Base-by-base conservation (phyloP, 305 asterid species). In the Ajuga reptans region DNA sequence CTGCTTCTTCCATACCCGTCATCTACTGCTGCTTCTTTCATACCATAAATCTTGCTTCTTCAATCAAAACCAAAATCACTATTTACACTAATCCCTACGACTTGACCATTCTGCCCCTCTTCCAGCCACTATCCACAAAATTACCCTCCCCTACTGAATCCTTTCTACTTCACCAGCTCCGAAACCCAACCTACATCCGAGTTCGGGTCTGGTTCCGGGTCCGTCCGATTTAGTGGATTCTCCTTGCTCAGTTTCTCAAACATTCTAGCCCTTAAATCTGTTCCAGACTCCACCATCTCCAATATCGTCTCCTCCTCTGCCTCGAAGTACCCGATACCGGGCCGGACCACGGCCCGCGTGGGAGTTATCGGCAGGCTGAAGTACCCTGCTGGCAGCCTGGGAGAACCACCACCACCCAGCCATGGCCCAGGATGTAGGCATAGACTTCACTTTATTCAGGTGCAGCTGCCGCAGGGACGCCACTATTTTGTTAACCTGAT, bases 131-230 rank as follows among this genome's bases (percentile, higher is more conserved):
- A 75, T 63, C 63, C 39, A 75, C 73, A 54, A 4, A 17, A 51
- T 24, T 6, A n/a, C 9, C 46, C 8, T 3, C 24, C 5, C 1
- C 43, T 4, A 3, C 27, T 21, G 11, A 5, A 14, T 0, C 0
- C 0, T 9, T n/a, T 41, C 72, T 75, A 79, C 63, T 78, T 72
- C 0, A 90, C 42, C 50, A 90, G 78, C 37, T 90, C 93, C 64
- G 89, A 71, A 3, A 90, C 85, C 97, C 97, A 86, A 1, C 81
- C 94, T 0, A 90, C 84, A 59, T 86, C 89, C 50, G 93, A 88
- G 21, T 78, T 79, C 1, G 80, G 75, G 9, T 75, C 56, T 63
- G 74, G 74, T 5, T 73, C 73, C 52, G 68, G 58, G 0, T 65
- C 69, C 1, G 46, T 80, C 61, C 82, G 82, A 16, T 75, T 86